A percentile compares a stretch with the other conserved stretches of the same genome.
Evolutionary conservation across 768 basidiomycete species (phyloP).

Genomic region (Tephrocybe sp.): DNA sequence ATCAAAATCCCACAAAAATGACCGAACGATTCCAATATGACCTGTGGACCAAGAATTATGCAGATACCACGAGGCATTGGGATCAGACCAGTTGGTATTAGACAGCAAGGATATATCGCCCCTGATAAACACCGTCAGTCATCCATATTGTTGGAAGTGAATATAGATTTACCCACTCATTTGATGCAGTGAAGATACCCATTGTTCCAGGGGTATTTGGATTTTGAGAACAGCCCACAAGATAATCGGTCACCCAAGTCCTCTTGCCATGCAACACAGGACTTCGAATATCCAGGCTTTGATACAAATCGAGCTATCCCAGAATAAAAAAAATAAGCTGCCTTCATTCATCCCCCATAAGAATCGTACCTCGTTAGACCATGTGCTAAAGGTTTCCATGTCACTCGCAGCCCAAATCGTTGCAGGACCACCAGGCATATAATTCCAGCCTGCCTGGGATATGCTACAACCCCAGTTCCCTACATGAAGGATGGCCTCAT

Average conservation of each 20-base stretch:
- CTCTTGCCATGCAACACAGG: conserved; percentile 58
- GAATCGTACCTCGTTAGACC: conserved; percentile 64
- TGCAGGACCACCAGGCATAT: conserved; percentile 26
- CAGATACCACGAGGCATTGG: conserved; percentile 45
- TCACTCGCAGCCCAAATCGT: conserved; percentile 84
- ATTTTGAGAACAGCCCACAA: conserved; percentile 51
- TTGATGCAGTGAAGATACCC: conserved; percentile 67
- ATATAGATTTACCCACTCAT: conserved; percentile 53
- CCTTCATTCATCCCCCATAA: not conserved
- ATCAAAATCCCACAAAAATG: conserved; percentile 53
- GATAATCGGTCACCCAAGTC: conserved; percentile 80
- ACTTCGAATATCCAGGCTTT: conserved; percentile 59
- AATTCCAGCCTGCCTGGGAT: conserved; percentile 72
- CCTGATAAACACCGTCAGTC: conserved; percentile 27
- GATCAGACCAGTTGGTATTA: conserved; percentile 34
- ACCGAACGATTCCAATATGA: conserved; percentile 56
- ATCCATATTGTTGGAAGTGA: not conserved
- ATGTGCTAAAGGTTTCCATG: conserved; percentile 91
- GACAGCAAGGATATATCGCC: conserved; percentile 59
- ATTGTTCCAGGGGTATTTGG: conserved; percentile 34
- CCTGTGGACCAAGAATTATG: conserved; percentile 52
- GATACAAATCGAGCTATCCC: conserved; percentile 55
- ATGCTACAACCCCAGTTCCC: conserved; percentile 87
- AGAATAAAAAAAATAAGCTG: not conserved
- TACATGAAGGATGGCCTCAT: conserved; percentile 77